Percentiles rank a stretch among this genome's conserved stretches.
Conservation (phyloP, 495 filamentous ascomycete genomes). For the Penicillium ochrochloron region DNA sequence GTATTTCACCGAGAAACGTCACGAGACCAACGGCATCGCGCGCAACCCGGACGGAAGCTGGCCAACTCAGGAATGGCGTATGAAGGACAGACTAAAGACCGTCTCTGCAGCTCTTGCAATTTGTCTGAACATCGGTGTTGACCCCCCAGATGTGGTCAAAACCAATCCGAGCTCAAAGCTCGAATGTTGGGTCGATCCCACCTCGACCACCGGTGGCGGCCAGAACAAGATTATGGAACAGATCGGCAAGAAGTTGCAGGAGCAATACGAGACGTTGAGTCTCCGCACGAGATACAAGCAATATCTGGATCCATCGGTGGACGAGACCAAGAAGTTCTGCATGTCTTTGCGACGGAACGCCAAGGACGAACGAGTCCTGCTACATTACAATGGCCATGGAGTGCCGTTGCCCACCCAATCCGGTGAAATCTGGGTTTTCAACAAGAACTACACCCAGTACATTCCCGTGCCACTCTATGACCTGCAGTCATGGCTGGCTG, state of each 20-base stretch:
- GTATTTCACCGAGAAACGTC: conserved; percentile 97
- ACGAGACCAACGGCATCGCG: conserved; percentile 94
- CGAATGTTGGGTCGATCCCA: conserved; percentile 97
- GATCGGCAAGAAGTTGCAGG: conserved; percentile 93
- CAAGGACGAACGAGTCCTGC: conserved; percentile 91
- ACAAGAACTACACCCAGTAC: conserved; percentile 98
- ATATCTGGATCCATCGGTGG: conserved; percentile 92
- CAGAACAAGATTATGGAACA: conserved; percentile 86
- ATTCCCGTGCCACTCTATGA: conserved; percentile 97
- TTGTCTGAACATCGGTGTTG: conserved; percentile 96
- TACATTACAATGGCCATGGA: conserved; percentile 98
- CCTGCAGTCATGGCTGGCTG: conserved; percentile 93
- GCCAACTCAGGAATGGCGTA: conserved; percentile 89
- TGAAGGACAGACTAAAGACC: conserved; percentile 95
- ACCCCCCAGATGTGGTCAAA: conserved; percentile 94
- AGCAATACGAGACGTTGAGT: conserved; percentile 93
- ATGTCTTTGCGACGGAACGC: conserved; percentile 86
- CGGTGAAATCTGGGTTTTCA: conserved; percentile 99
- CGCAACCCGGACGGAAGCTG: conserved; percentile 63
- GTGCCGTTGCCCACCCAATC: conserved; percentile 96
- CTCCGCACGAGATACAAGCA: conserved; percentile 95
- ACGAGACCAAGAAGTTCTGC: conserved; percentile 96
- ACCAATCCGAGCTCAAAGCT: conserved; percentile 90
- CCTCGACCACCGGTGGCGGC: conserved; percentile 63
- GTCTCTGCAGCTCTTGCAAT: conserved; percentile 92